Evolutionary conservation across 768 basidiomycete genomes (phyloP).

Genomic region (Pleurotus citrinopileatus): DNA sequence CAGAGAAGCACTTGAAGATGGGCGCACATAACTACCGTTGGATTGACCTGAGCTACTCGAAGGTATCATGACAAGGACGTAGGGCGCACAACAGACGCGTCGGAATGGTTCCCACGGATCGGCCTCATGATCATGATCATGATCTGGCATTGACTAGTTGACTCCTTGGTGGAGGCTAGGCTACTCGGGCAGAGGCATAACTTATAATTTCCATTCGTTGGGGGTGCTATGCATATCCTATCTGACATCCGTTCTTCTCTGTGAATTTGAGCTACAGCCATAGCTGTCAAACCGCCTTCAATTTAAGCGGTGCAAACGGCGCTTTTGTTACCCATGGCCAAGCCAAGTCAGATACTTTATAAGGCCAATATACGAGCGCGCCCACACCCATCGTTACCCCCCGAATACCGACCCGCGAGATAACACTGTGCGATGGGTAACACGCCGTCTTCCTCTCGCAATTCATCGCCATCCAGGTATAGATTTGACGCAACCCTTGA

Average conservation of each 20-base stretch:
- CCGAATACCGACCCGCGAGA: not conserved
- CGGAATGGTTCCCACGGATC: not conserved
- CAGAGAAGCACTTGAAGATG: slow-evolving; percentile 20
- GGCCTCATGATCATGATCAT: not conserved
- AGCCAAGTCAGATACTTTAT: not conserved
- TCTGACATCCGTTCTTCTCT: no score
- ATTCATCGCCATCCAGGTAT: not conserved
- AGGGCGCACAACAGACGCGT: not conserved
- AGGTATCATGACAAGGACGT: not conserved
- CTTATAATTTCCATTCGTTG: no score
- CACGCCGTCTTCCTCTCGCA: not conserved
- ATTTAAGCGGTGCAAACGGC: not conserved
- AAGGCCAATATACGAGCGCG: not conserved
- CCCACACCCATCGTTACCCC: not conserved
- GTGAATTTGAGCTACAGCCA: not conserved
- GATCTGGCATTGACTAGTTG: no score
- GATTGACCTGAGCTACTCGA: slow-evolving; percentile 7
- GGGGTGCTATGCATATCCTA: no score
- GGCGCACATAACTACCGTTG: slow-evolving; percentile 8
- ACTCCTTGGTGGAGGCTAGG: no score
- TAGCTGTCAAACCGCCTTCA: no score
- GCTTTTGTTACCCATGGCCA: not conserved
- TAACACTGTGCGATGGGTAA: slow-evolving; percentile 1
- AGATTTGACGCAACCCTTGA: slow-evolving; percentile 1
- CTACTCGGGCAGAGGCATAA: no score